phyloP scores from a whole-genome alignment of 108 stramenopile genomes.

The Cyclotella kingstonii region DNA sequence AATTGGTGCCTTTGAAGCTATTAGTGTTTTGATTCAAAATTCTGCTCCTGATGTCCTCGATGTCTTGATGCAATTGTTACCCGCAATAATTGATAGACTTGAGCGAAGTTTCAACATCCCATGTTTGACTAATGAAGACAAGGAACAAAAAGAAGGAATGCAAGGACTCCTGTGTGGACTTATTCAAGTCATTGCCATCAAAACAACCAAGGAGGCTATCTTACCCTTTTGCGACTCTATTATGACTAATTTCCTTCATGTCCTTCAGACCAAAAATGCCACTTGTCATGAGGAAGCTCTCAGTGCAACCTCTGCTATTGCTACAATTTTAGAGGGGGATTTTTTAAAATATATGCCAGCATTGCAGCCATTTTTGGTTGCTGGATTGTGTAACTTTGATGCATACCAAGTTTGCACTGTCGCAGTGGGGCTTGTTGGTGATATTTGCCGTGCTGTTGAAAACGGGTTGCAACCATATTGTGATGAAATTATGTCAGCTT shows the following conservation, averaged over 20 bases:
- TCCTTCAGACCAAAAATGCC: conserved; percentile 82
- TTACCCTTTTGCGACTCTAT: conserved; percentile 72
- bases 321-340: conserved; percentile 77
- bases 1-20: conserved; percentile 81
- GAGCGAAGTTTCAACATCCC: conserved; percentile 69
- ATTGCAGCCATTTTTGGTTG: conserved; percentile 77
- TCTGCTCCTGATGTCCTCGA: conserved; percentile 75
- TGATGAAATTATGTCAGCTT: conserved; percentile 87
- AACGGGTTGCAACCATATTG: conserved; percentile 82
- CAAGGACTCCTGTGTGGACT: conserved; percentile 85
- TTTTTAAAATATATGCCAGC: conserved; percentile 92
- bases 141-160: conserved; percentile 80
- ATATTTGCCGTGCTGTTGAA: conserved; percentile 89
- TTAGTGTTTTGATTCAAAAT: conserved; percentile 80
- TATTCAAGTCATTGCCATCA: conserved; percentile 78
- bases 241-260: conserved; percentile 85
- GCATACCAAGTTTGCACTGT: conserved; percentile 92
- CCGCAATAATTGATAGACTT: conserved; percentile 78
- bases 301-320: conserved; percentile 85
- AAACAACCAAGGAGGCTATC: conserved; percentile 73
- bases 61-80: conserved; percentile 68
- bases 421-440: conserved; percentile 91
- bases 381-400: conserved; percentile 85
- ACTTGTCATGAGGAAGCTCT: conserved; percentile 94
- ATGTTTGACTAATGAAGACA: conserved; percentile 81